Conservation (phyloP, 306 rosid species). For the Cercis canadensis region DNA sequence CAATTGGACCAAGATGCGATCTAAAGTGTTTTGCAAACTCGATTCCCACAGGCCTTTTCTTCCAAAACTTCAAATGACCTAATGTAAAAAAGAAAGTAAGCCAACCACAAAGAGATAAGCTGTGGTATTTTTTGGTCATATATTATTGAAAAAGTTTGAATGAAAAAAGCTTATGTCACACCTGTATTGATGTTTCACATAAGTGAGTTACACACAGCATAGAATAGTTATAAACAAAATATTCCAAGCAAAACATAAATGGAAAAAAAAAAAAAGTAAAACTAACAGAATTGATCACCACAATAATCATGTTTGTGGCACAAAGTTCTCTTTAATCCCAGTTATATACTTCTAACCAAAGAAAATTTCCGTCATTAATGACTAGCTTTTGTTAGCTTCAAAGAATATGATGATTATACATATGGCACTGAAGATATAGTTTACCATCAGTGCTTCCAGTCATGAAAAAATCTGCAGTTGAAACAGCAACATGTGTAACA, state of each 20-base stretch:
- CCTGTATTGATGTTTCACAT: neutral
- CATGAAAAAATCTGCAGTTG: conserved; percentile 81
- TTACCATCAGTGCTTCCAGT: conserved; percentile 97
- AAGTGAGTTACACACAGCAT: neutral
- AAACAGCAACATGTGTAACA: conserved; percentile 94
- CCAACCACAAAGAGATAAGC: conserved; percentile 25
- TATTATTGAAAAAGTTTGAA: neutral
- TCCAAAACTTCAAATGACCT: conserved; percentile 99
- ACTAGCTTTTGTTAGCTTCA: neutral
- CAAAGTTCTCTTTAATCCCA: neutral
- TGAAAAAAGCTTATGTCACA: neutral
- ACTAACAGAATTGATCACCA: conserved; percentile 8
- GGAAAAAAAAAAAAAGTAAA: neutral
- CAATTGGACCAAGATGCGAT: conserved; percentile 97
- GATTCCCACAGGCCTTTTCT: conserved; percentile 84
- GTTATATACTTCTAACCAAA: neutral
- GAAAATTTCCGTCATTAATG: neutral
- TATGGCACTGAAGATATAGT: neutral
- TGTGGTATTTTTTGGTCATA: conserved; percentile 4
- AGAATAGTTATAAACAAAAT: conserved; percentile 3
- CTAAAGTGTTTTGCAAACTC: conserved; percentile 98
- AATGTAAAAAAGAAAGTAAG: conserved; percentile 23
- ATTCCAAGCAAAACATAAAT: neutral
- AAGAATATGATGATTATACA: conserved; percentile 7
- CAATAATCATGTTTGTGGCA: neutral